phyloP scores from a whole-genome alignment of 352 stramenopile species.

The Phytophthora litchii region DNA sequence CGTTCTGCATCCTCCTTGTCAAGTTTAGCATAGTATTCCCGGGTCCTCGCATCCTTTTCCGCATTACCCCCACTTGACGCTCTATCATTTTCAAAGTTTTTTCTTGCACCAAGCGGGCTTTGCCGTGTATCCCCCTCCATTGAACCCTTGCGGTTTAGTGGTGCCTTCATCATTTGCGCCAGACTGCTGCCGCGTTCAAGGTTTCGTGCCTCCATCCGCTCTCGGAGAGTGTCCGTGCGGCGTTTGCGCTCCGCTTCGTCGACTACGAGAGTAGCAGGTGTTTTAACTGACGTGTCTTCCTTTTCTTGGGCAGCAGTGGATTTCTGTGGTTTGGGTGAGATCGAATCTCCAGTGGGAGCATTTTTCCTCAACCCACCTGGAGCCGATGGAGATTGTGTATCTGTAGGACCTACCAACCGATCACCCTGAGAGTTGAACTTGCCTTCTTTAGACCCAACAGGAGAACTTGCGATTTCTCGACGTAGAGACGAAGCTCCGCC shows the following conservation, averaged over 20 bases:
- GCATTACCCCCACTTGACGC: constrained; percentile 9
- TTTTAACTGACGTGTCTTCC: constrained; percentile 20
- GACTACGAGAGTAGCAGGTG: constrained; percentile 13
- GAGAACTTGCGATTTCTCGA: constrained; percentile 24
- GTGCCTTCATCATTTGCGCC: constrained; percentile 43
- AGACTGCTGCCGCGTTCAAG: constrained; percentile 40
- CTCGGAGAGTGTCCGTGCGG: constrained; percentile 34
- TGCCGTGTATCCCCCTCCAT: constrained; percentile 20
- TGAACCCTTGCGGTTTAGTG: constrained; percentile 24
- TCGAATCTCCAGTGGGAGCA: constrained; percentile 10
- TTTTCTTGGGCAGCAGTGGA: constrained; percentile 19
- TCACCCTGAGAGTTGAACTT: constrained; percentile 30
- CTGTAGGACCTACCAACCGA: constrained; percentile 9
- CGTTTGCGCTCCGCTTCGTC: constrained; percentile 50
- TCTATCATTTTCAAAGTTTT: constrained; percentile 22
- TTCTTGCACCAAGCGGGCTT: constrained; percentile 22
- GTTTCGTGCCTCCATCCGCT: constrained; percentile 54
- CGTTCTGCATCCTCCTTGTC: constrained; percentile 58
- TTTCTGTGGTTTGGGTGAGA: constrained; percentile 29
- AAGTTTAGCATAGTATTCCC: constrained; percentile 62
- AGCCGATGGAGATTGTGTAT: constrained; percentile 23
- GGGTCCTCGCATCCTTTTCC: constrained; percentile 56
- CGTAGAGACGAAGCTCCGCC: constrained; percentile 24
- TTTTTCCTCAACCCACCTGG: constrained; percentile 27
- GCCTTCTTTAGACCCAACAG: constrained; percentile 9